Evolutionary conservation across 2,329 filamentous ascomycete genomes (phyloP).

Genomic region (Diplodia sapinea): DNA sequence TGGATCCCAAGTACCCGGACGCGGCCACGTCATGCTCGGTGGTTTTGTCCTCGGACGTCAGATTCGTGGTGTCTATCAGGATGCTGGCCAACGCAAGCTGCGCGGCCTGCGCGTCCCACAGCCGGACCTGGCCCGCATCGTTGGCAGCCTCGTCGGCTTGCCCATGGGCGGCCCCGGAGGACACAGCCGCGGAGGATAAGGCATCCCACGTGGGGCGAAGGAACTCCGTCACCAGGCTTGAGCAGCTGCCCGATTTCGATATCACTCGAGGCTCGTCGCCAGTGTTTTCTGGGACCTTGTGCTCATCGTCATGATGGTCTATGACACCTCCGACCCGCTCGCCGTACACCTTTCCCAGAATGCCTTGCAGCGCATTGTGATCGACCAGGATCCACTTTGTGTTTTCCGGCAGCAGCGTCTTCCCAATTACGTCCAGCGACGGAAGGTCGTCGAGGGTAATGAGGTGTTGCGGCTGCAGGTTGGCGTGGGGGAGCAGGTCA

Average conservation of each 20-base stretch:
- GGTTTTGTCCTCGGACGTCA: slow-evolving; percentile 66
- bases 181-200: slow-evolving; percentile 51
- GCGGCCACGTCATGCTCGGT: slow-evolving; percentile 66
- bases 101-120: slow-evolving; percentile 65
- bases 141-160: slow-evolving; percentile 49
- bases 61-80: slow-evolving; percentile 73
- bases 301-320: slow-evolving; percentile 81
- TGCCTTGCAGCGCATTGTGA: slow-evolving; percentile 74
- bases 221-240: slow-evolving; percentile 70
- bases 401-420: slow-evolving; percentile 57
- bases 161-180: slow-evolving; percentile 46
- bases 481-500: slow-evolving; percentile 67
- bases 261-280: slow-evolving; percentile 65
- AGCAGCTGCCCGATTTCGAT: slow-evolving; percentile 72
- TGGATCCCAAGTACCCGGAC: slow-evolving; percentile 64
- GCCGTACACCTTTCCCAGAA: slow-evolving; percentile 61
- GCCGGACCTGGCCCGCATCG: slow-evolving; percentile 45
- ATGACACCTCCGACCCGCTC: slow-evolving; percentile 67
- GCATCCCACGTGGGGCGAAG: slow-evolving; percentile 64
- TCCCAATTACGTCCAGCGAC: slow-evolving; percentile 57
- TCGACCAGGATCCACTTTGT: slow-evolving; percentile 78
- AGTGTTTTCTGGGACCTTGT: slow-evolving; percentile 55
- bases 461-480: slow-evolving; percentile 65
- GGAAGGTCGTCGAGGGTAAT: slow-evolving; percentile 68
- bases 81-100: slow-evolving; percentile 72